A percentile compares a stretch with the other conserved stretches of the same genome.
phyloP scores from a whole-genome alignment of 1,139 yeast species.

The Suhomyces taliae region DNA sequence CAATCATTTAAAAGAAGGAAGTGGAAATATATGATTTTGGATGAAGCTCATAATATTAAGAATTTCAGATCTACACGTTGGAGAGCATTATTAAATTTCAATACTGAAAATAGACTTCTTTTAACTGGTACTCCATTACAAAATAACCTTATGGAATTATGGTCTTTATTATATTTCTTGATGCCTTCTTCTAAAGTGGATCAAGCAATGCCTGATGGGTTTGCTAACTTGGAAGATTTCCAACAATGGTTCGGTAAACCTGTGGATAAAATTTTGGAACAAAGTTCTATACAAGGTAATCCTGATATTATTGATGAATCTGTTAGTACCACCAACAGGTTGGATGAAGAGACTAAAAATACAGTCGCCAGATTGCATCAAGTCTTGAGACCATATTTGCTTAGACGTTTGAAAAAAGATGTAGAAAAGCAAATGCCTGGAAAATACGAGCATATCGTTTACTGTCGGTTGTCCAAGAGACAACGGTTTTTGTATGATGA shows the following conservation, averaged over 20 bases:
- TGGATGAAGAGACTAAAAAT: constrained; percentile 70
- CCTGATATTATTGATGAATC: constrained; percentile 47
- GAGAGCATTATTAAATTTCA: constrained; percentile 93
- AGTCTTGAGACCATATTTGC: constrained; percentile 85
- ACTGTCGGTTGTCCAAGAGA: constrained; percentile 88
- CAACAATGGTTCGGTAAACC: constrained; percentile 99
- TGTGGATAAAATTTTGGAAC: constrained; percentile 86
- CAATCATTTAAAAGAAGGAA: constrained; percentile 86
- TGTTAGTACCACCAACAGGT: constrained; percentile 35
- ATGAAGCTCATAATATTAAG: constrained; percentile 97
- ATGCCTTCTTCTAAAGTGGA: constrained; percentile 86
- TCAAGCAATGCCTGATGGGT: constrained; percentile 86
- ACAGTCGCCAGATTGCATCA: constrained; percentile 91
- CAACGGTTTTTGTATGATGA: constrained; percentile 93
- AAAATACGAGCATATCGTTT: constrained; percentile 91
- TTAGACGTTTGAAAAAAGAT: constrained; percentile 90
- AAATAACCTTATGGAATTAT: constrained; percentile 85
- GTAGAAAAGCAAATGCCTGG: constrained; percentile 99
- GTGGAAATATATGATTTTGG: constrained; percentile 96
- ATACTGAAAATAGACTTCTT: constrained; percentile 81
- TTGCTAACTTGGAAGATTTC: constrained; percentile 92
- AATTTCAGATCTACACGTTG: constrained; percentile 95
- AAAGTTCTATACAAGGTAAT: constrained; percentile 45
- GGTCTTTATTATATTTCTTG: constrained; percentile 89
- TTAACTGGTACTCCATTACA: constrained; percentile 96